Evolutionary conservation across 148 eudicot genomes (phyloP).

Genomic region (Rhododendron ovatum): DNA sequence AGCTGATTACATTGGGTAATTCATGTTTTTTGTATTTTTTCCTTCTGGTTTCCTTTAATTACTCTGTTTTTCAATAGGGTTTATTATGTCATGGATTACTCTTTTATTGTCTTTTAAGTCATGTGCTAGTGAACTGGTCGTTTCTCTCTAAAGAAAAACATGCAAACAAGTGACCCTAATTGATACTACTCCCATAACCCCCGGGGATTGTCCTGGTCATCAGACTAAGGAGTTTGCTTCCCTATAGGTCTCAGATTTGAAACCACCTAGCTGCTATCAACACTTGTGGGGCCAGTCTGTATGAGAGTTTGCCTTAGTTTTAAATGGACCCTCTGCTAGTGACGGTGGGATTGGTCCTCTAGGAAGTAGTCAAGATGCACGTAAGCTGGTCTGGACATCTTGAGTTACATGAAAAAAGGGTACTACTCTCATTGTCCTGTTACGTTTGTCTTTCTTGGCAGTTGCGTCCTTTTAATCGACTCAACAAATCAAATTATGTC

Average conservation of each 20-base stretch:
- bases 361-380: not conserved
- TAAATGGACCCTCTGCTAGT: not conserved
- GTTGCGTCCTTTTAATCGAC: not conserved
- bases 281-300: not conserved
- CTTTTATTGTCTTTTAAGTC: not conserved
- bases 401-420: not conserved
- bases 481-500: not conserved
- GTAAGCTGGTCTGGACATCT: not conserved
- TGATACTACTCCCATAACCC: not conserved
- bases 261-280: not conserved
- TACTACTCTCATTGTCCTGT: not conserved
- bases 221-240: not conserved
- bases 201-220: not conserved
- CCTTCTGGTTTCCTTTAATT: not conserved
- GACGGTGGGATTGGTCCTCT: not conserved
- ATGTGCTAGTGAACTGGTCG: not conserved
- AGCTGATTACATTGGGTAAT: conserved; percentile 92
- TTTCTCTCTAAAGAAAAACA: not conserved
- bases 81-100: not conserved
- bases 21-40: not conserved
- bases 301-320: not conserved
- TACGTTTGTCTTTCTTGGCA: not conserved
- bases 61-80: not conserved
- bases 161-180: not conserved
- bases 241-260: not conserved